Conservation (phyloP, 2,329 filamentous ascomycete genomes). For the Fusarium chaquense region DNA sequence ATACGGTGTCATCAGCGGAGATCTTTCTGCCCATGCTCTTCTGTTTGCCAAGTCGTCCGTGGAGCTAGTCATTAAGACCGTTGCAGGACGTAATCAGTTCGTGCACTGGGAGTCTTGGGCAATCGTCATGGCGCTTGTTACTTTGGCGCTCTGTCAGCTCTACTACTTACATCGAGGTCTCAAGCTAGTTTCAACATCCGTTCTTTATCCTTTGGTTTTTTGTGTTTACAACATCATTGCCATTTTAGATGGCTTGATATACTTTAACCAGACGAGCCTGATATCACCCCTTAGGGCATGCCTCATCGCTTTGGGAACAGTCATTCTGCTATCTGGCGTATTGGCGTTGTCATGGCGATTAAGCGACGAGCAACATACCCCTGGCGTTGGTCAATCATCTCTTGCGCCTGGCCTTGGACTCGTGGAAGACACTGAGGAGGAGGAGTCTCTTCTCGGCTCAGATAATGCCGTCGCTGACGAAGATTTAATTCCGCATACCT, state of each 20-base stretch:
- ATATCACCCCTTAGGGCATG: slow-evolving; percentile 81
- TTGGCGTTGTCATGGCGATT: slow-evolving; percentile 94
- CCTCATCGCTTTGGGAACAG: slow-evolving; percentile 87
- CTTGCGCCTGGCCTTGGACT: slow-evolving; percentile 86
- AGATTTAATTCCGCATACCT: slow-evolving; percentile 53
- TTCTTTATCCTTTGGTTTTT: slow-evolving; percentile 96
- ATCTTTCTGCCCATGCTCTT: slow-evolving; percentile 92
- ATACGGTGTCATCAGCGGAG: slow-evolving; percentile 91
- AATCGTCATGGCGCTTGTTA: slow-evolving; percentile 84
- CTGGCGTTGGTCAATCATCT: slow-evolving; percentile 72
- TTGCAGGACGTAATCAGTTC: slow-evolving; percentile 92
- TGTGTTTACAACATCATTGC: slow-evolving; percentile 99
- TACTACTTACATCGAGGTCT: slow-evolving; percentile 96
- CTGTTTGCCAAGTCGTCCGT: slow-evolving; percentile 97
- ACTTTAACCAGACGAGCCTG: slow-evolving; percentile 89
- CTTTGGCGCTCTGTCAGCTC: slow-evolving; percentile 86
- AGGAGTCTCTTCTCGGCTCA: slow-evolving; percentile 65
- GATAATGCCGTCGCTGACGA: slow-evolving; percentile 59
- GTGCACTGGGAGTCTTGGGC: slow-evolving; percentile 95
- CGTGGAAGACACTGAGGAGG: slow-evolving; percentile 74
- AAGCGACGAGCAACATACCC: slow-evolving; percentile 77
- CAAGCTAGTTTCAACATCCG: slow-evolving; percentile 93
- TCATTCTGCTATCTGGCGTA: slow-evolving; percentile 87
- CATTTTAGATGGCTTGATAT: slow-evolving; percentile 96
- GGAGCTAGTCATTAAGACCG: slow-evolving; percentile 87